Evolutionary conservation across 192 early-diverging fungal species (phyloP).

Genomic region (Coemansia sp.): DNA sequence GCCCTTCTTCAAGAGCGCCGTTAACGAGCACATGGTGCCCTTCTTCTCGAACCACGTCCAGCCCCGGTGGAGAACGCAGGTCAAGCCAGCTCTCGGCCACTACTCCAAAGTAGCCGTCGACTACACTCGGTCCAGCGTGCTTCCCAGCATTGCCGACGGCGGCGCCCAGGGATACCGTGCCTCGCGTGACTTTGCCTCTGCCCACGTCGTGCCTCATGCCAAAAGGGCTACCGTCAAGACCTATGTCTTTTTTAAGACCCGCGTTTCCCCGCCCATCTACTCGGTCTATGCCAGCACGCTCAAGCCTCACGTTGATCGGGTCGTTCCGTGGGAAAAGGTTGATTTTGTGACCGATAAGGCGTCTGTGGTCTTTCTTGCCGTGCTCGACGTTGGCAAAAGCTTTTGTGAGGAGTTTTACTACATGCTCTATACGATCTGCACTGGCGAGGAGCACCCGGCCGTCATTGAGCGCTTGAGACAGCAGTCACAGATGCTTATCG

Average conservation of each 20-base stretch:
- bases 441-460: conserved; percentile 38
- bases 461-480: conserved; percentile 19
- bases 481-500: conserved; percentile 1
- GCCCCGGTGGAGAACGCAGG: conserved; percentile 43
- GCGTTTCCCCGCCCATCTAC: conserved; percentile 31
- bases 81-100: conserved; percentile 32
- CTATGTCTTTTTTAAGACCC: conserved; percentile 20
- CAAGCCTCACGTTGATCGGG: conserved; percentile 40
- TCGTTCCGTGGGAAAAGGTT: conserved; percentile 51
- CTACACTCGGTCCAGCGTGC: conserved; percentile 30
- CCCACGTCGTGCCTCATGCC: conserved; percentile 31
- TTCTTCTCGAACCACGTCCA: conserved; percentile 32
- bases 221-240: conserved; percentile 17
- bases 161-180: conserved; percentile 6
- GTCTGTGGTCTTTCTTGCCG: neutral
- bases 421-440: conserved; percentile 48
- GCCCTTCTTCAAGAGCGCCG: conserved; percentile 23
- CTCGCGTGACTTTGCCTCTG: conserved; percentile 22
- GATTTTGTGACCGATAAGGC: conserved; percentile 5
- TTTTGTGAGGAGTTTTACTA: conserved; percentile 46
- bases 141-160: conserved; percentile 37
- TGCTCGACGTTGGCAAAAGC: conserved; percentile 8
- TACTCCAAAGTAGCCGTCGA: conserved; percentile 24
- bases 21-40: conserved; percentile 33
- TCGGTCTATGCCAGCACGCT: conserved; percentile 22